phyloP scores from a whole-genome alignment of 805 yeast genomes.

The Sungouiella thailandica region DNA sequence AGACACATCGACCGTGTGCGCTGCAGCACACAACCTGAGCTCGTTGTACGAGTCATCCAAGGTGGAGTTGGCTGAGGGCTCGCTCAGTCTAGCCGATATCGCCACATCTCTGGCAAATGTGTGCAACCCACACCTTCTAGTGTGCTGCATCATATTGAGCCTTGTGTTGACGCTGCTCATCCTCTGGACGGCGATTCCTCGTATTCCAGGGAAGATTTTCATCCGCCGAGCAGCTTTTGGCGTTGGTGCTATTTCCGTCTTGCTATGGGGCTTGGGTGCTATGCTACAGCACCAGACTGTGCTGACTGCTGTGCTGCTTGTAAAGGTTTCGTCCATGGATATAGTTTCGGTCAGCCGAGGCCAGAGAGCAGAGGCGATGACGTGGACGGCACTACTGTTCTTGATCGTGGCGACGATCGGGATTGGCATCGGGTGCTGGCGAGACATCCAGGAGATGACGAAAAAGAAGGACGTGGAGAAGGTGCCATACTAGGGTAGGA shows the following conservation, averaged over 20 bases:
- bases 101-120: constrained; percentile 13
- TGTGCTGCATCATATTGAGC: constrained; percentile 43
- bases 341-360: constrained; percentile 44
- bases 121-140: constrained; percentile 51
- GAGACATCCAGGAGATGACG: background rate
- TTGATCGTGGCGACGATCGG: constrained; percentile 29
- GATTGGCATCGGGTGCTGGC: constrained; percentile 5
- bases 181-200: constrained; percentile 44
- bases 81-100: constrained; percentile 38
- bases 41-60: constrained; percentile 22
- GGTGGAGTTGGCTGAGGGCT: constrained; percentile 26
- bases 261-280: constrained; percentile 62
- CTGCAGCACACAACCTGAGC: constrained; percentile 23
- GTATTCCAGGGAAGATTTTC: constrained; percentile 39
- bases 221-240: constrained; percentile 23
- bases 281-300: constrained; percentile 61
- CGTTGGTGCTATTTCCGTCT: constrained; percentile 31
- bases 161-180: constrained; percentile 36
- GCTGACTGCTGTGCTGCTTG: constrained; percentile 37
- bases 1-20: constrained; percentile 30
- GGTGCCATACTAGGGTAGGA: constrained; percentile 2
- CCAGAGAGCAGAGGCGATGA: constrained; percentile 48
- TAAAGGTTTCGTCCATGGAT: constrained; percentile 47
- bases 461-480: constrained; percentile 5
- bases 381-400: constrained; percentile 58